Conservation (phyloP, 164 flowering plant species). For the Piper betle region DNA sequence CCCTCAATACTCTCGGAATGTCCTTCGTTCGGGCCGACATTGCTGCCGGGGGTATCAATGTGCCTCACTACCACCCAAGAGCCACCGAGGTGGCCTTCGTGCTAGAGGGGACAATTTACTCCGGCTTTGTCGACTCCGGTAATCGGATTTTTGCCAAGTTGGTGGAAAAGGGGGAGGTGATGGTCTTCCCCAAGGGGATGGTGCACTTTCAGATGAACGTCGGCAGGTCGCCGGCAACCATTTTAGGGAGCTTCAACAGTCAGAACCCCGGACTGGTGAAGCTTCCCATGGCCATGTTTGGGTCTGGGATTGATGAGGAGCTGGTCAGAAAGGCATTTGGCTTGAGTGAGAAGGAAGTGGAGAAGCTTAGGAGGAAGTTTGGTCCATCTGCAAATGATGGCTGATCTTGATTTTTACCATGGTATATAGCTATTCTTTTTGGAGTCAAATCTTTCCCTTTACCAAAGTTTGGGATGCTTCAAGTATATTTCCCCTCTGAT, state of each 20-base stretch:
- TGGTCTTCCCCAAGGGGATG: slow-evolving; percentile 58
- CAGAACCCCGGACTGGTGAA: slow-evolving; percentile 57
- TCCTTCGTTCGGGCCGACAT: slow-evolving; percentile 60
- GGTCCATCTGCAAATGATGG: slow-evolving; percentile 3
- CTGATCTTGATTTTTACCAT: no score
- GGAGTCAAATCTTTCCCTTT: no score
- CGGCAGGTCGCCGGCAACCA: slow-evolving; percentile 35
- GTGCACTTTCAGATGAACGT: slow-evolving; percentile 70
- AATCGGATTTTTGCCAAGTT: slow-evolving; percentile 42
- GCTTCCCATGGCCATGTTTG: slow-evolving; percentile 46
- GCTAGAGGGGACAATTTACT: slow-evolving; percentile 41
- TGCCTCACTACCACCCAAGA: slow-evolving; percentile 61
- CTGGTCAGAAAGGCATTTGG: slow-evolving; percentile 66
- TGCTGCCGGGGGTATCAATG: slow-evolving; percentile 36
- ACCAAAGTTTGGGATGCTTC: no score
- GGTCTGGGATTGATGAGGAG: slow-evolving; percentile 47
- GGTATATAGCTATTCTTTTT: no score
- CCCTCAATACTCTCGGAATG: slow-evolving; percentile 65
- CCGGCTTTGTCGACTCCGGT: slow-evolving; percentile 55
- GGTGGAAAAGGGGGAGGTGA: slow-evolving; percentile 50
- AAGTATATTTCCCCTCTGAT: no score
- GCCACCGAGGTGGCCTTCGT: slow-evolving; percentile 50
- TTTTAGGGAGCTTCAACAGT: slow-evolving; percentile 51
- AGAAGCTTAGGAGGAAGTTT: slow-evolving; percentile 37
- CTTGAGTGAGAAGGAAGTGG: slow-evolving; percentile 35